Evolutionary conservation across 31 red algal species (phyloP).

Genomic region (Endocladia muricata): DNA sequence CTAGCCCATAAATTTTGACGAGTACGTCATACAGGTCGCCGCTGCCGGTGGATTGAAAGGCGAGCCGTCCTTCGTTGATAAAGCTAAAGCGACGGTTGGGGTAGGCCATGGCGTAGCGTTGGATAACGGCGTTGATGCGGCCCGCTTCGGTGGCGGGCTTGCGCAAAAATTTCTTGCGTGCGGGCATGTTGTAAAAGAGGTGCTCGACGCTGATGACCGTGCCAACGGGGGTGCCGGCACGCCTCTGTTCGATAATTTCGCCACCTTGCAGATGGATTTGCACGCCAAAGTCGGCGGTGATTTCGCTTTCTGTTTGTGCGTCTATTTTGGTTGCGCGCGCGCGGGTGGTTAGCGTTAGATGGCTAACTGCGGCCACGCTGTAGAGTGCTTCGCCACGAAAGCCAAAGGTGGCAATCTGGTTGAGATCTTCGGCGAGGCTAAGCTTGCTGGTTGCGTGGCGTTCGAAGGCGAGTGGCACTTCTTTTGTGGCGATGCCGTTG

Average conservation of each 20-base stretch:
- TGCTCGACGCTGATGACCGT: neutral
- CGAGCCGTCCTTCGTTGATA: too few relatives aligned
- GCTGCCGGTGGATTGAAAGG: too few relatives aligned
- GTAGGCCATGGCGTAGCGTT: too few relatives aligned
- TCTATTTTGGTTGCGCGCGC: too few relatives aligned
- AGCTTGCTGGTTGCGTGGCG: slow-evolving; percentile 22
- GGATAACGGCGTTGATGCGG: too few relatives aligned
- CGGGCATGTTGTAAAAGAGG: neutral
- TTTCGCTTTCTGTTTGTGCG: too few relatives aligned
- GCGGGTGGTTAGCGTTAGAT: neutral
- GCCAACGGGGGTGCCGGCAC: neutral
- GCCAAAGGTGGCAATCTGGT: neutral
- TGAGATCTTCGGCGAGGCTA: neutral
- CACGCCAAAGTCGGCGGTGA: neutral
- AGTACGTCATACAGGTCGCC: too few relatives aligned
- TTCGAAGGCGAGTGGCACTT: neutral
- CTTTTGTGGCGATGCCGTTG: neutral
- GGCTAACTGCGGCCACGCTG: neutral
- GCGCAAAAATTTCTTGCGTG: neutral
- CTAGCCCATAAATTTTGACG: neutral
- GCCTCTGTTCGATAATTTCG: neutral
- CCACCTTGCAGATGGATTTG: neutral
- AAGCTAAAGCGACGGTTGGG: too few relatives aligned
- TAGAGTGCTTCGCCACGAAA: slow-evolving; percentile 23
- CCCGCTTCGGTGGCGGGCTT: neutral